Conservation (phyloP, 169 alveolate genomes). For the Plasmodium adleri region DNA sequence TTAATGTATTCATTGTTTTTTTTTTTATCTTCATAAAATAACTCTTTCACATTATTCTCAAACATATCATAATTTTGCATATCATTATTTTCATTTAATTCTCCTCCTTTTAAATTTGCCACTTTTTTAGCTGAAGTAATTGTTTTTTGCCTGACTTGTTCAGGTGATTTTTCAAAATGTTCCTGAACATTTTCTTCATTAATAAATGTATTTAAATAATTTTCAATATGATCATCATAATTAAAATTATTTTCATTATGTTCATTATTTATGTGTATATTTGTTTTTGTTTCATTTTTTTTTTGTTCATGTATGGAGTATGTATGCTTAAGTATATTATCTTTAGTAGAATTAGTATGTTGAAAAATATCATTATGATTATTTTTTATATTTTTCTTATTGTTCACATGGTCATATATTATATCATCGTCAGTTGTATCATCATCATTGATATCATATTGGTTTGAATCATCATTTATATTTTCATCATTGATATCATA, state of each 20-base stretch:
- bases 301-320: background rate
- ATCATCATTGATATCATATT: background rate
- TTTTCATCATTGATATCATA: background rate
- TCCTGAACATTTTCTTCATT: conserved; percentile 22
- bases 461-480: background rate
- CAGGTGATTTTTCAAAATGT: background rate
- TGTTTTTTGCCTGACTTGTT: background rate
- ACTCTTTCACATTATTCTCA: background rate
- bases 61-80: background rate
- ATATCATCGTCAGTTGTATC: background rate
- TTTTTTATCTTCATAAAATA: background rate
- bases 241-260: background rate
- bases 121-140: background rate
- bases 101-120: background rate
- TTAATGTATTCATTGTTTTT: background rate
- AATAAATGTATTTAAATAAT: conserved; percentile 31
- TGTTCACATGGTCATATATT: too few relatives aligned
- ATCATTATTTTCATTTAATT: conserved; percentile 2
- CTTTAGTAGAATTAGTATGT: background rate
- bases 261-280: too few relatives aligned
- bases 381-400: too few relatives aligned
- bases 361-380: too few relatives aligned
- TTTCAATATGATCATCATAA: conserved; percentile 23
- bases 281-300: background rate
- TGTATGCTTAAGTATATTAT: background rate